A percentile compares a stretch with the other conserved stretches of the same genome.
phyloP scores from a whole-genome alignment of 768 basidiomycete genomes.

The Mycena rebaudengoi region DNA sequence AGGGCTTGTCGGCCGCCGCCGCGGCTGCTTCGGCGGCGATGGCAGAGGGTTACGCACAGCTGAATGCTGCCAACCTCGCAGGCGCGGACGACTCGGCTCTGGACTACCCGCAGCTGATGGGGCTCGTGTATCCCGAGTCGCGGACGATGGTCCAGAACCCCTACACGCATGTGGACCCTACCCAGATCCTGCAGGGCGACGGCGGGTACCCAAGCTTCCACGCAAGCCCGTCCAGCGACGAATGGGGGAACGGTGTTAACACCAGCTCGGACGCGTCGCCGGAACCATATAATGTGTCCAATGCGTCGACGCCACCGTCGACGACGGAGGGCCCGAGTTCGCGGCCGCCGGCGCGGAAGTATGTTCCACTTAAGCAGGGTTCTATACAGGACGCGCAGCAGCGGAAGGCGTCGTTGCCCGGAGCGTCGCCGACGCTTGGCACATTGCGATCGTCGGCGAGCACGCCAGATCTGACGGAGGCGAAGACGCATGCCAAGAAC shows the following conservation, averaged over 20 bases:
- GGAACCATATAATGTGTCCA: constrained; percentile 74
- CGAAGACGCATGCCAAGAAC: constrained; percentile 45
- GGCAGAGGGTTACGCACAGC: constrained; percentile 76
- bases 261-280: constrained; percentile 80
- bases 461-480: constrained; percentile 67
- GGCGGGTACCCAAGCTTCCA: constrained; percentile 64
- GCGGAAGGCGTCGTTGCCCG: constrained; percentile 56
- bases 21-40: constrained; percentile 73
- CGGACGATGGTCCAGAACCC: constrained; percentile 52
- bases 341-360: constrained; percentile 57
- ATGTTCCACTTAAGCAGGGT: constrained; percentile 70
- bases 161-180: constrained; percentile 90
- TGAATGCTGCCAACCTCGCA: constrained; percentile 62
- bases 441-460: constrained; percentile 66
- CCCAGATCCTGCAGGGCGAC: constrained; percentile 71
- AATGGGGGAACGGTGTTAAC: constrained; percentile 74
- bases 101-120: constrained; percentile 74
- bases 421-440: constrained; percentile 34
- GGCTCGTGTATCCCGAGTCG: constrained; percentile 65
- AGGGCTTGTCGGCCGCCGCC: constrained; percentile 71
- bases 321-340: constrained; percentile 54
- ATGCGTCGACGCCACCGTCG: constrained; percentile 78
- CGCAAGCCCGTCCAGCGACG: constrained; percentile 84
- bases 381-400: constrained; percentile 61
- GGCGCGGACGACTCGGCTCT: constrained; percentile 63